phyloP scores from a whole-genome alignment of 2,329 filamentous ascomycete genomes.

The Xylaria sp. region DNA sequence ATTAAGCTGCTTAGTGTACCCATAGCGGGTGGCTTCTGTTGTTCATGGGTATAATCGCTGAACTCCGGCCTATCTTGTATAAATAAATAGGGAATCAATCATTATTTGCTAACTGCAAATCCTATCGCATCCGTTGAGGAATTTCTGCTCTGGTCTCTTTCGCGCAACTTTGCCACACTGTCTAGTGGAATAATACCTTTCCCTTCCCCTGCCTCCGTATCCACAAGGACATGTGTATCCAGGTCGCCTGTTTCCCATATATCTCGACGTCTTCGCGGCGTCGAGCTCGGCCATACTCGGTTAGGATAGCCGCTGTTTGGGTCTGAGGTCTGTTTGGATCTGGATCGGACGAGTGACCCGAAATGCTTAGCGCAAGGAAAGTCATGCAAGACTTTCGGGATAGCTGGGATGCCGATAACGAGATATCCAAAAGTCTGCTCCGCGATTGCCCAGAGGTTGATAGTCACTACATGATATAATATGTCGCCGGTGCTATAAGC shows the following conservation, averaged over 20 bases:
- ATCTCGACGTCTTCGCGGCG: conserved; percentile 20
- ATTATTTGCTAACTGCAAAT: conserved; percentile 1
- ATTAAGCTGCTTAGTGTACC: too few species aligned
- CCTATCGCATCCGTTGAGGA: conserved; percentile 14
- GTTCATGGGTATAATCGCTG: conserved; percentile 26
- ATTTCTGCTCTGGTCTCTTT: conserved; percentile 13
- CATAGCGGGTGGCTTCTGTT: neutral
- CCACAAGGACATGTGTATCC: conserved; percentile 30
- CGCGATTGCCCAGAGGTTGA: conserved; percentile 38
- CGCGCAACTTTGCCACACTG: neutral
- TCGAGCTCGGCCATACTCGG: conserved; percentile 13
- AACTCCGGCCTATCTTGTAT: neutral
- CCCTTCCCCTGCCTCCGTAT: conserved; percentile 2
- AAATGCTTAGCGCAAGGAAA: conserved; percentile 26
- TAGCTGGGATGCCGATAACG: conserved; percentile 36
- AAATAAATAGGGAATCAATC: conserved; percentile 14
- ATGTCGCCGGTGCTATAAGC: conserved; percentile 31
- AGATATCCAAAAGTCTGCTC: conserved; percentile 39
- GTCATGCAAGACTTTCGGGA: conserved; percentile 31
- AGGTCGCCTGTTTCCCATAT: conserved; percentile 6
- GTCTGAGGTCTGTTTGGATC: conserved; percentile 7
- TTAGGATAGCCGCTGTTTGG: conserved; percentile 3
- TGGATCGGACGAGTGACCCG: conserved; percentile 29
- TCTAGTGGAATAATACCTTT: conserved; percentile 19
- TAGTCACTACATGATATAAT: conserved; percentile 25